phyloP scores from a whole-genome alignment of 78 protist species.

The Dictyostelium citrinum region DNA sequence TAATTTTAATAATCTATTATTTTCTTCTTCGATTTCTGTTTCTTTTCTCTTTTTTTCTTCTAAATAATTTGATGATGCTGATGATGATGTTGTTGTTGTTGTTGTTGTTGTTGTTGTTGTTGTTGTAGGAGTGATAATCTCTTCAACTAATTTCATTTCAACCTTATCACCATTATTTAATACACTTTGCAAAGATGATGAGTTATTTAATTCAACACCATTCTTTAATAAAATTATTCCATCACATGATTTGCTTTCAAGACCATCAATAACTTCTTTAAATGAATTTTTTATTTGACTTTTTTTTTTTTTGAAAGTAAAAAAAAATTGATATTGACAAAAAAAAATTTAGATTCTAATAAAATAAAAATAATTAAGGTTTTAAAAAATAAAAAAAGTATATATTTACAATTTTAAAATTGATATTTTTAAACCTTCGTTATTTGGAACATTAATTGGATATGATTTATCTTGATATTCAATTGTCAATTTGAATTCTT shows the following conservation, averaged over 20 bases:
- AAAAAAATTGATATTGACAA: too few species aligned
- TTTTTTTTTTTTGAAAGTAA: background rate
- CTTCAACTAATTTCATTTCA: background rate
- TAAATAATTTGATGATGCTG: background rate
- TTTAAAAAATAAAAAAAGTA: too few species aligned
- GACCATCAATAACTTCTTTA: background rate
- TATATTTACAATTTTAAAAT: conserved; percentile 1
- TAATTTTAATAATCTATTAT: conserved; percentile 25
- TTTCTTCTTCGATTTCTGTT: background rate
- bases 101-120: background rate
- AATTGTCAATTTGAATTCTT: conserved; percentile 22
- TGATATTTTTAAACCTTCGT: conserved; percentile 25
- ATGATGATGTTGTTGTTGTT: background rate
- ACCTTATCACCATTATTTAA: background rate
- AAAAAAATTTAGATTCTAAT: background rate
- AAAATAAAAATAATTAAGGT: too few species aligned
- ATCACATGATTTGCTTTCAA: background rate
- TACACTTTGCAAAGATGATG: background rate
- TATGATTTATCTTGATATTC: background rate
- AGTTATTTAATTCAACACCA: background rate
- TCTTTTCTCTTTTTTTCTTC: background rate
- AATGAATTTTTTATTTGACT: background rate
- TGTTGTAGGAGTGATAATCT: background rate
- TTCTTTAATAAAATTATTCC: background rate
- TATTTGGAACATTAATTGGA: conserved; percentile 34